Evolutionary conservation across 345 rosid genomes (phyloP).

Genomic region (Noccaea caerulescens): DNA sequence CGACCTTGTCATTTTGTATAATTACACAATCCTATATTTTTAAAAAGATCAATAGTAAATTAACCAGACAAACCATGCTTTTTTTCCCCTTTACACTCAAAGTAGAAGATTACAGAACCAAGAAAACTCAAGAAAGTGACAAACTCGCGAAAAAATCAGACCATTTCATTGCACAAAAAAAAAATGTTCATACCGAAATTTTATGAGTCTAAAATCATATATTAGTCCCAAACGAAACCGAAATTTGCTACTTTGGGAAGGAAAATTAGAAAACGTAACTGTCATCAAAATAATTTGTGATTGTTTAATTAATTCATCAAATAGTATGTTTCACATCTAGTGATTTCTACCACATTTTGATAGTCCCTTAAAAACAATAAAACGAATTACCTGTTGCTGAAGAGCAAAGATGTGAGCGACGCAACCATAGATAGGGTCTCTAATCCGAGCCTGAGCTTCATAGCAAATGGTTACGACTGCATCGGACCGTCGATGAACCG

Average conservation of each 20-base stretch:
- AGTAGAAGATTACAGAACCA: constrained; percentile 40
- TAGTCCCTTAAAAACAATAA: not conserved
- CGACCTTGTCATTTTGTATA: constrained; percentile 55
- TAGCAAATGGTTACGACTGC: constrained; percentile 80
- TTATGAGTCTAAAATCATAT: constrained; percentile 1
- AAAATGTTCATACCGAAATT: constrained; percentile 7
- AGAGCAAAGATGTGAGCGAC: constrained; percentile 86
- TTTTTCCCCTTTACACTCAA: constrained; percentile 35
- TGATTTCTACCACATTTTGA: constrained; percentile 33
- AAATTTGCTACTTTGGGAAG: constrained; percentile 41
- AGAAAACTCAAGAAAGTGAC: constrained; percentile 38
- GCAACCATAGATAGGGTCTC: constrained; percentile 85
- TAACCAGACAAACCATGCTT: constrained; percentile 42
- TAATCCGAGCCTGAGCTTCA: constrained; percentile 75
- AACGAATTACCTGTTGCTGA: constrained; percentile 67
- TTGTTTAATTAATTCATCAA: not conserved
- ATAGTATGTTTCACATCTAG: constrained; percentile 28
- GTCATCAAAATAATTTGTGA: constrained; percentile 12
- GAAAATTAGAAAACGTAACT: constrained; percentile 37
- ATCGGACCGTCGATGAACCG: constrained; percentile 67
- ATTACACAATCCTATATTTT: constrained; percentile 28
- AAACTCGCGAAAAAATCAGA: constrained; percentile 16
- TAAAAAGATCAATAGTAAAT: constrained; percentile 16
- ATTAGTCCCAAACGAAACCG: constrained; percentile 26
- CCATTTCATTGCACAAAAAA: constrained; percentile 22